Percentiles rank a stretch among this genome's conserved stretches.
Conservation (phyloP, 805 yeast species). For the Schwanniomyces polymorphus region DNA sequence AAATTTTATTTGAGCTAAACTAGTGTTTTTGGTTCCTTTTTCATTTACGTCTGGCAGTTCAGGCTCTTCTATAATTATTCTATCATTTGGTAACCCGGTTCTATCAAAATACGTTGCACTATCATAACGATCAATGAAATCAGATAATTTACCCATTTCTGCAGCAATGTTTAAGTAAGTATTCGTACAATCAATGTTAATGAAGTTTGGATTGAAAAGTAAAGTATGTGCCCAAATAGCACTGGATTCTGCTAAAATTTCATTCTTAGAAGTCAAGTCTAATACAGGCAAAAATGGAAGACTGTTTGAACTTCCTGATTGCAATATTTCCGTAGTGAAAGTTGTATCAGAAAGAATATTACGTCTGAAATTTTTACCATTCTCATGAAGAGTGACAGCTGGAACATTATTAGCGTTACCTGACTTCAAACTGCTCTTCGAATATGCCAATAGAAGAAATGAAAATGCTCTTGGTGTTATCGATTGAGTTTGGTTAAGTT, state of each 20-base stretch:
- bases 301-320: constrained; percentile 9
- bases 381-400: constrained; percentile 38
- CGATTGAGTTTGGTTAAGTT: constrained; percentile 37
- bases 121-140: constrained; percentile 34
- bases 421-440: constrained; percentile 29
- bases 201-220: constrained; percentile 40
- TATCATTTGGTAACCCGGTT: constrained; percentile 16
- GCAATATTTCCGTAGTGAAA: constrained; percentile 3
- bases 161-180: constrained; percentile 53
- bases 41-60: constrained; percentile 6
- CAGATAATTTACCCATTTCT: constrained; percentile 29
- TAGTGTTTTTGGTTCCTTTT: not conserved
- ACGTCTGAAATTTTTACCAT: constrained; percentile 47
- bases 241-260: constrained; percentile 68
- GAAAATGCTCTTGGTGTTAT: constrained; percentile 42
- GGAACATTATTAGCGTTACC: constrained; percentile 22
- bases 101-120: constrained; percentile 27
- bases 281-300: constrained; percentile 75
- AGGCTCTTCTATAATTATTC: constrained; percentile 16
- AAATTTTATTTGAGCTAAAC: constrained; percentile 2
- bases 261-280: constrained; percentile 34
- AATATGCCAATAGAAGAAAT: constrained; percentile 50
- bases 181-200: constrained; percentile 45
- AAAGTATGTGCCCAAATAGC: constrained; percentile 69
- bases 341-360: constrained; percentile 40